Percentiles rank a stretch among this genome's conserved stretches.
phyloP scores from a whole-genome alignment of 768 basidiomycete species.

The Suillus lakei region DNA sequence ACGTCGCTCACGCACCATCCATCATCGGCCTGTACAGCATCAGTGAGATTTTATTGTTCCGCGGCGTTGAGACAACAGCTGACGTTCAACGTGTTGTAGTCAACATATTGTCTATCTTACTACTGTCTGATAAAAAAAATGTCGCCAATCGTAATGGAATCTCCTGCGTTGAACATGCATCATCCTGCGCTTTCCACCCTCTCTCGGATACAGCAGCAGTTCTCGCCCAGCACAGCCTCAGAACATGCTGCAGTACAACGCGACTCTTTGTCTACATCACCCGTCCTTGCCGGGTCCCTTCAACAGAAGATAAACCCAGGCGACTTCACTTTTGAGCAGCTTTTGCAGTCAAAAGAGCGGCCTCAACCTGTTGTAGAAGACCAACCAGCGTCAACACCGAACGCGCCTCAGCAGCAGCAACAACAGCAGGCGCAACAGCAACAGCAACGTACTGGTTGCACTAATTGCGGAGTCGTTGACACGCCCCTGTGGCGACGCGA shows the following conservation, averaged over 20 bases:
- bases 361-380: conserved; percentile 21
- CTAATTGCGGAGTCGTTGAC: conserved; percentile 76
- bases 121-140: conserved; percentile 40
- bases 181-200: conserved; percentile 46
- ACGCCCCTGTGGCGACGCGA: conserved; percentile 89
- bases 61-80: background rate
- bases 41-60: background rate
- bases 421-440: conserved; percentile 34
- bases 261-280: conserved; percentile 19
- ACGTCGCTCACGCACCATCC: conserved; percentile 6
- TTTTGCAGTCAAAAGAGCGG: conserved; percentile 36
- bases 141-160: conserved; percentile 63
- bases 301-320: conserved; percentile 34
- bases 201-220: conserved; percentile 54
- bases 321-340: conserved; percentile 38
- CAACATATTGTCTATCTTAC: conserved; percentile 36
- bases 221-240: conserved; percentile 37
- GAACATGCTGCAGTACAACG: conserved; percentile 15
- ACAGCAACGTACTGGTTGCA: conserved; percentile 54
- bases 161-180: conserved; percentile 56
- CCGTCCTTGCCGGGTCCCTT: conserved; percentile 27
- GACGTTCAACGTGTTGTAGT: background rate
- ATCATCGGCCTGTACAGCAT: conserved; percentile 4
- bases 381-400: conserved; percentile 19
- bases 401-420: conserved; percentile 27